phyloP scores from a whole-genome alignment of 768 basidiomycete species.

The Porpolomopsis calyptriformis region DNA sequence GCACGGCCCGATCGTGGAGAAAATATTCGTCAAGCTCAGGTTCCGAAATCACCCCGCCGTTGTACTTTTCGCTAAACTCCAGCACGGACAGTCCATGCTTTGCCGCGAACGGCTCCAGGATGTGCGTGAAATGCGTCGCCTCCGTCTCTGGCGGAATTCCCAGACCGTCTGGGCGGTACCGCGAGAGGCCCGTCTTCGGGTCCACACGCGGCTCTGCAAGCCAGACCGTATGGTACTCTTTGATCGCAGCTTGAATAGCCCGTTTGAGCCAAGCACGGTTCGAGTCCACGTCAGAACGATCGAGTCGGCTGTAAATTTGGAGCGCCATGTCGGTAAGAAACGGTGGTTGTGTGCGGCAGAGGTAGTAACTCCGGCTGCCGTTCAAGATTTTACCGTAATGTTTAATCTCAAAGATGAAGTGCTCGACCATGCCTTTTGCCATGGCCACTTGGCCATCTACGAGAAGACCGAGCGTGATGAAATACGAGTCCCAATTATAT shows the following conservation, averaged over 20 bases:
- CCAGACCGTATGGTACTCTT: slow-evolving; percentile 98
- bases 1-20: slow-evolving; percentile 90
- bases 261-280: slow-evolving; percentile 91
- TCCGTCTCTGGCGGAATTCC: slow-evolving; percentile 99
- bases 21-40: slow-evolving; percentile 95
- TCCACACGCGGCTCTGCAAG: slow-evolving; percentile 91
- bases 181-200: slow-evolving; percentile 85
- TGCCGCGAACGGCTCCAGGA: slow-evolving; percentile 87
- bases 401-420: slow-evolving; percentile 98
- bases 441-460: slow-evolving; percentile 90
- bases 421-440: slow-evolving; percentile 97
- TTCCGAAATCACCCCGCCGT: slow-evolving; percentile 70
- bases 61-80: slow-evolving; percentile 96
- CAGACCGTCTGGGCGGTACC: slow-evolving; percentile 86
- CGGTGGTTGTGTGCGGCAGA: slow-evolving; percentile 92
- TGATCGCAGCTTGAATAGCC: slow-evolving; percentile 95
- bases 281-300: slow-evolving; percentile 65
- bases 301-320: slow-evolving; percentile 94
- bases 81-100: slow-evolving; percentile 89
- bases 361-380: slow-evolving; percentile 90
- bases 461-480: slow-evolving; percentile 85
- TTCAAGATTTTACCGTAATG: slow-evolving; percentile 97
- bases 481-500: slow-evolving; percentile 95
- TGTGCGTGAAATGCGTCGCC: slow-evolving; percentile 95
- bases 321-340: slow-evolving; percentile 99